Percentiles rank a stretch among this genome's conserved stretches.
Evolutionary conservation across 164 flowering plant species (phyloP).

Genomic region (Liriodendron chinense): DNA sequence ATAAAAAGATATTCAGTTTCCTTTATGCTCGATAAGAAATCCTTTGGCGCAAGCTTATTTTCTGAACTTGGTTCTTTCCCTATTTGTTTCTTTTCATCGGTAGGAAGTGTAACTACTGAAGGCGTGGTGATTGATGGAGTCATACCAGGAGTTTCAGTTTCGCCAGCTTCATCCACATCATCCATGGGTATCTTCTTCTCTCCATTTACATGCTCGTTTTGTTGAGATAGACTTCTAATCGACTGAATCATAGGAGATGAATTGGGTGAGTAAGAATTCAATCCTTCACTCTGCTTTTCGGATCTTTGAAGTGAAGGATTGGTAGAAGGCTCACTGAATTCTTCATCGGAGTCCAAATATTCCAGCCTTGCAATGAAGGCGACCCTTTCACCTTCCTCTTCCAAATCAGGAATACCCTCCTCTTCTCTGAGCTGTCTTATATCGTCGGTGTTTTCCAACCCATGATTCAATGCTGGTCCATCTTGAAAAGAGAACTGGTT

Average conservation of each 20-base stretch:
- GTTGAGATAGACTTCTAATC: conserved; percentile 33
- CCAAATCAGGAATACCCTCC: conserved; percentile 59
- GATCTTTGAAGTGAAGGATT: conserved; percentile 64
- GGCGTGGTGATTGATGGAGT: conserved; percentile 44
- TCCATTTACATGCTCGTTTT: conserved; percentile 23
- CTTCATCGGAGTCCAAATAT: conserved; percentile 66
- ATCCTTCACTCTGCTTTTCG: conserved; percentile 47
- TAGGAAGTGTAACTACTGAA: conserved; percentile 27
- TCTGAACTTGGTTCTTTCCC: conserved; percentile 34
- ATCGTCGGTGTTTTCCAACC: conserved; percentile 41
- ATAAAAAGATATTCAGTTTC: conserved; percentile 78
- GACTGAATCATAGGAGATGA: conserved; percentile 33
- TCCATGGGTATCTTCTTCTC: conserved; percentile 3
- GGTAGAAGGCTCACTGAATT: conserved; percentile 68
- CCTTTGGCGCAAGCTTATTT: conserved; percentile 55
- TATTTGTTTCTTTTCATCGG: conserved; percentile 31
- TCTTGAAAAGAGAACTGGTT: conserved; percentile 57
- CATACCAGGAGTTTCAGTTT: conserved; percentile 40
- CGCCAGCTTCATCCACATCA: conserved; percentile 10
- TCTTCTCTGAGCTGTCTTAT: conserved; percentile 42
- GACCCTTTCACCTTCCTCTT: conserved; percentile 50
- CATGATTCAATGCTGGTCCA: conserved; percentile 30
- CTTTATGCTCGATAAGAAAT: conserved; percentile 70
- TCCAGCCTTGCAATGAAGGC: conserved; percentile 31
- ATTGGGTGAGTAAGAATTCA: conserved; percentile 25